Conservation (phyloP, 164 flowering plant genomes). For the Vitis riparia region DNA sequence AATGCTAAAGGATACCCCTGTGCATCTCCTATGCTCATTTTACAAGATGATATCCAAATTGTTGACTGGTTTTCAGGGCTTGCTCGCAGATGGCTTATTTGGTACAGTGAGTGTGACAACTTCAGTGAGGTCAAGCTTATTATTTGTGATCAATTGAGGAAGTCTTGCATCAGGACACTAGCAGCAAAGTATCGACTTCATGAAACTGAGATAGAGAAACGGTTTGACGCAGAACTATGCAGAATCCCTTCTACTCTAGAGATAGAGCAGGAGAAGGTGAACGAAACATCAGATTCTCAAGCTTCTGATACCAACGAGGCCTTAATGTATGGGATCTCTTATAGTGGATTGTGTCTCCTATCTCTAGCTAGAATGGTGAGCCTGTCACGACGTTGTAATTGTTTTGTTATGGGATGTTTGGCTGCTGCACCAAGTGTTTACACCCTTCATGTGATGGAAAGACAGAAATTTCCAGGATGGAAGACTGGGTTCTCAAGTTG, state of each 20-base stretch:
- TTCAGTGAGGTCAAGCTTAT: conserved; percentile 56
- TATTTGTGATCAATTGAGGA: conserved; percentile 52
- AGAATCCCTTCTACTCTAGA: conserved; percentile 58
- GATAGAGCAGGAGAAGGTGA: conserved; percentile 42
- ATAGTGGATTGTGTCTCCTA: conserved; percentile 71
- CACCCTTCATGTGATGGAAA: conserved; percentile 76
- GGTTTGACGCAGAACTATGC: conserved; percentile 61
- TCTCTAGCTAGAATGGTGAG: conserved; percentile 70
- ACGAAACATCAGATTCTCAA: conserved; percentile 28
- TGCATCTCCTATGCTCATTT: conserved; percentile 47
- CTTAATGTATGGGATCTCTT: conserved; percentile 58
- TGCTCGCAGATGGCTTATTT: conserved; percentile 68
- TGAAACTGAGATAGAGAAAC: conserved; percentile 66
- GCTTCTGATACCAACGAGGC: conserved; percentile 49
- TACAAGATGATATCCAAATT: conserved; percentile 65
- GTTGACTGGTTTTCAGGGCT: conserved; percentile 84
- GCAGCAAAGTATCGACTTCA: conserved; percentile 74
- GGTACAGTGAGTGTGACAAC: conserved; percentile 61
- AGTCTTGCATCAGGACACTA: conserved; percentile 83
- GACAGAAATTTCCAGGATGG: conserved; percentile 86
- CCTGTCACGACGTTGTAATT: conserved; percentile 60
- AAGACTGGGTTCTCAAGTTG: conserved; percentile 76
- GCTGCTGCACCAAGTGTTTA: conserved; percentile 68
- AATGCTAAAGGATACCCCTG: conserved; percentile 57
- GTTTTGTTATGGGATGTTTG: conserved; percentile 72